These are phyloP conservation scores for Malus domestica DNA, from an alignment of 306 rosid genomes.

Conservation along the genomic window DNA sequence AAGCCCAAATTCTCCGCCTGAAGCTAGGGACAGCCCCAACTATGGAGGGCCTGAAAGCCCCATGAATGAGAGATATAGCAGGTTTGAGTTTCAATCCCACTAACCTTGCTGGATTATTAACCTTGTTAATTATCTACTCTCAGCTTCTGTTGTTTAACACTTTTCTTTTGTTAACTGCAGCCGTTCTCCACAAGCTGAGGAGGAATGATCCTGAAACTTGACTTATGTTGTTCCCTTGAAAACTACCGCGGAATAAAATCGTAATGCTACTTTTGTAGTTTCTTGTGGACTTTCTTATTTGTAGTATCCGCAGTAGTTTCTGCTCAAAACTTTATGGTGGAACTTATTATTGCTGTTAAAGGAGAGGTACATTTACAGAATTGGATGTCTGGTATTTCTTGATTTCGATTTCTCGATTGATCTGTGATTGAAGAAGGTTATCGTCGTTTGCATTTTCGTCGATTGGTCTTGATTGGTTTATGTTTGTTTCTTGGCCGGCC, in stretches of 20 bases:
- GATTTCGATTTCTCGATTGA: neutral
- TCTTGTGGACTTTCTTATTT: neutral
- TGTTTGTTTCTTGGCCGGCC: neutral
- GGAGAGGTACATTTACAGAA: neutral
- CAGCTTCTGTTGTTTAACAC: neutral
- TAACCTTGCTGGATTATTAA: neutral
- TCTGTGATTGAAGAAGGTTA: neutral
- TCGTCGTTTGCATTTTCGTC: neutral
- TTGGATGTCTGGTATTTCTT: neutral
- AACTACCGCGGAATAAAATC: neutral
- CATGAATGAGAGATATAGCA: slow-evolving; percentile 56
- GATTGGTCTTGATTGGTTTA: neutral
- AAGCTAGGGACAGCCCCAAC: slow-evolving; percentile 63
- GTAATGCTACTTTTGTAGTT: neutral
- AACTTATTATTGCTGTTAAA: neutral
- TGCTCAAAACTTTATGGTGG: neutral
- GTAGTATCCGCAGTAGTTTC: neutral
- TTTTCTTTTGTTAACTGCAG: slow-evolving; percentile 25
- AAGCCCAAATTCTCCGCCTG: slow-evolving; percentile 45
- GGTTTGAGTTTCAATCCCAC: slow-evolving; percentile 35
- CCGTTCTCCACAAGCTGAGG: slow-evolving; percentile 75
- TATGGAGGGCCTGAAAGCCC: slow-evolving; percentile 85
- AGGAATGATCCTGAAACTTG: slow-evolving; percentile 46
- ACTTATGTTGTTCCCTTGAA: neutral
- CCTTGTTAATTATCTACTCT: neutral